phyloP scores from a whole-genome alignment of 2,329 filamentous ascomycete genomes.

The Colletotrichum siamense region DNA sequence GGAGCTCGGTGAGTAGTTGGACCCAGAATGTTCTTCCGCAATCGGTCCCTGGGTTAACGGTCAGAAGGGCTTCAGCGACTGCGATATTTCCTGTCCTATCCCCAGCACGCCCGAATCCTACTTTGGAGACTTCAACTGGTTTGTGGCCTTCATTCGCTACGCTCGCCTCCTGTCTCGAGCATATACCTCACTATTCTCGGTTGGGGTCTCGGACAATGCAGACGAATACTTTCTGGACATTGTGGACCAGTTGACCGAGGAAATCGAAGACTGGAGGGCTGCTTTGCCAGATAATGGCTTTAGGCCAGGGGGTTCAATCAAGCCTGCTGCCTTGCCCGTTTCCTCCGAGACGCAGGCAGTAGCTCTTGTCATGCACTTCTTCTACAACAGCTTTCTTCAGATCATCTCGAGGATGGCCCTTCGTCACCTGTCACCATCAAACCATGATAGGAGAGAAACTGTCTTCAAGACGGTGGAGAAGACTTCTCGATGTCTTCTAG shows the following conservation, averaged over 20 bases:
- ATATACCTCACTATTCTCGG: constrained; percentile 38
- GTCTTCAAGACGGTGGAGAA: constrained; percentile 25
- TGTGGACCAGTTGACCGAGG: constrained; percentile 30
- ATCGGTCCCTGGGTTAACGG: constrained; percentile 16
- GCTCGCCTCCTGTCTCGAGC: constrained; percentile 35
- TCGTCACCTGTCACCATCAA: constrained; percentile 14
- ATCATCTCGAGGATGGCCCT: constrained; percentile 32
- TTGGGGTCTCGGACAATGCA: constrained; percentile 31
- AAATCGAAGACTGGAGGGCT: constrained; percentile 32
- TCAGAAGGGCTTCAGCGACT: constrained; percentile 37
- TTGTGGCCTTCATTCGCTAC: constrained; percentile 34
- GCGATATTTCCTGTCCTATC: constrained; percentile 40
- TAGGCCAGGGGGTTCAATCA: constrained; percentile 18
- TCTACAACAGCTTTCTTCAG: constrained; percentile 33
- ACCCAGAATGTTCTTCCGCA: background rate
- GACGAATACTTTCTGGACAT: constrained; percentile 28
- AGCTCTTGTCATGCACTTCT: constrained; percentile 27
- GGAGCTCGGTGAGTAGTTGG: constrained; percentile 33
- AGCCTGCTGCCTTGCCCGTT: constrained; percentile 10
- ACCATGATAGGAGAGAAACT: constrained; percentile 13
- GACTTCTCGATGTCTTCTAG: constrained; percentile 29
- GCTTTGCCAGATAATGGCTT: constrained; percentile 28
- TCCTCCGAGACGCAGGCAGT: background rate
- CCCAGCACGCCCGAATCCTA: constrained; percentile 35
- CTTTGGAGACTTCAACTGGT: constrained; percentile 39